These are phyloP conservation scores for Colletotrichum australisinense DNA, from an alignment of 2,329 filamentous ascomycete species.

Conservation along the genomic window DNA sequence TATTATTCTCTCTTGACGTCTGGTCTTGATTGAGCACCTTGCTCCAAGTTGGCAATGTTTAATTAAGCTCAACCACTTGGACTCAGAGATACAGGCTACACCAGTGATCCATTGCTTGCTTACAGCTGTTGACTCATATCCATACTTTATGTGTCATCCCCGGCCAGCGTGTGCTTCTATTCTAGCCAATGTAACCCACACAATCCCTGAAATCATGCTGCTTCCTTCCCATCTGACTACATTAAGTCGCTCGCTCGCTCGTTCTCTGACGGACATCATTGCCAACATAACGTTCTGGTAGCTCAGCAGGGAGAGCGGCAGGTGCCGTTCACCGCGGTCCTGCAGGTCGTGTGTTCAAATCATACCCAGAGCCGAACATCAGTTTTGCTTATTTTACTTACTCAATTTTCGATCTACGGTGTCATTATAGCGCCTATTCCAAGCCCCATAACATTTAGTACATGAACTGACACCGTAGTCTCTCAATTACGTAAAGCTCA, in stretches of 20 bases:
- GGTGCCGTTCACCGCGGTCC: background rate
- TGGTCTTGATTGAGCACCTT: background rate
- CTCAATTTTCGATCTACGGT: background rate
- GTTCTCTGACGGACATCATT: background rate
- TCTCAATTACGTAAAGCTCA: slow-evolving; percentile 7
- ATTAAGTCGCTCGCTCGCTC: background rate
- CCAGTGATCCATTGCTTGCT: too few species aligned
- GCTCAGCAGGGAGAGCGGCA: background rate
- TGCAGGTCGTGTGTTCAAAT: background rate
- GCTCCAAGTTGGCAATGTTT: too few species aligned
- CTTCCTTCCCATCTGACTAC: background rate
- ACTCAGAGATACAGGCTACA: too few species aligned
- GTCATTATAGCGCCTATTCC: background rate
- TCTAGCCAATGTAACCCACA: too few species aligned
- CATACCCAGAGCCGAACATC: background rate
- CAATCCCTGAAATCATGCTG: background rate
- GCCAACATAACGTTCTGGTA: background rate
- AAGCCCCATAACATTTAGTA: background rate
- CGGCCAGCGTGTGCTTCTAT: too few species aligned
- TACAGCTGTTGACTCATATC: too few species aligned
- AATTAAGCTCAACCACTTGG: too few species aligned
- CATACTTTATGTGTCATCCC: too few species aligned
- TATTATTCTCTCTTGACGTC: background rate
- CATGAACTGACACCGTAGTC: background rate
- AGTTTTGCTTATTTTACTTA: background rate